Conservation (phyloP, 140 eudicot species). For the Cichorium intybus region DNA sequence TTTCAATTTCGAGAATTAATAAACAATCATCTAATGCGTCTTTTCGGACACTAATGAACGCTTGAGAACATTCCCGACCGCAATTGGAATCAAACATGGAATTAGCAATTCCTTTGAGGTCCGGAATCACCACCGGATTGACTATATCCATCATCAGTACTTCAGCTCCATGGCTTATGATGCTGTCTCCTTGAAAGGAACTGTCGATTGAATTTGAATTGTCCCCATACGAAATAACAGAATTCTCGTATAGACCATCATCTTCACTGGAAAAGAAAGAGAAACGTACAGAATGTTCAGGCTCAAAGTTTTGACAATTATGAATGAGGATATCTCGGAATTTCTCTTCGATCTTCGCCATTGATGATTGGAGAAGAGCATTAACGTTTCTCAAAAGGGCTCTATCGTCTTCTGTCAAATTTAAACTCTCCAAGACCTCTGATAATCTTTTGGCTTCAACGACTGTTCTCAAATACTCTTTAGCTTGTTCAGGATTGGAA, state of each 20-base stretch:
- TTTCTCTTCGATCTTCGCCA: conserved; percentile 80
- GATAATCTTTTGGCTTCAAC: too few relatives aligned
- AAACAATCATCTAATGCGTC: conserved; percentile 83
- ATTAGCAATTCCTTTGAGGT: conserved; percentile 60
- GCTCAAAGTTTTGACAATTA: conserved; percentile 74
- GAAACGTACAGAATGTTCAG: conserved; percentile 75
- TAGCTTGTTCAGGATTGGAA: too few relatives aligned
- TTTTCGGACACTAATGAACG: conserved; percentile 57
- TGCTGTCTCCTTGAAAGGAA: conserved; percentile 60
- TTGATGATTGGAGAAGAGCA: conserved; percentile 67
- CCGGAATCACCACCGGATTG: conserved; percentile 64
- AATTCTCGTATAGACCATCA: conserved; percentile 53
- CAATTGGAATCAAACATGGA: conserved; percentile 73
- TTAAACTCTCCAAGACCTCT: too few relatives aligned
- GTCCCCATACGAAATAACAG: conserved; percentile 65
- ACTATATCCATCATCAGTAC: conserved; percentile 64
- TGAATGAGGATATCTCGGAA: conserved; percentile 71
- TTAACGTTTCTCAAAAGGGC: conserved; percentile 46
- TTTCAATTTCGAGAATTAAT: conserved; percentile 72
- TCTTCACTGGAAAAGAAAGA: conserved; percentile 82
- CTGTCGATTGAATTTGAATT: conserved; percentile 70
- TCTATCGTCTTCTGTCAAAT: conserved; percentile 35
- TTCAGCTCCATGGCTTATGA: conserved; percentile 54
- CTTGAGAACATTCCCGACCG: conserved; percentile 75
- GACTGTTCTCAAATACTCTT: too few relatives aligned